Base-by-base conservation (phyloP, 805 yeast genomes). In the Sugiyamaella floridensis region DNA sequence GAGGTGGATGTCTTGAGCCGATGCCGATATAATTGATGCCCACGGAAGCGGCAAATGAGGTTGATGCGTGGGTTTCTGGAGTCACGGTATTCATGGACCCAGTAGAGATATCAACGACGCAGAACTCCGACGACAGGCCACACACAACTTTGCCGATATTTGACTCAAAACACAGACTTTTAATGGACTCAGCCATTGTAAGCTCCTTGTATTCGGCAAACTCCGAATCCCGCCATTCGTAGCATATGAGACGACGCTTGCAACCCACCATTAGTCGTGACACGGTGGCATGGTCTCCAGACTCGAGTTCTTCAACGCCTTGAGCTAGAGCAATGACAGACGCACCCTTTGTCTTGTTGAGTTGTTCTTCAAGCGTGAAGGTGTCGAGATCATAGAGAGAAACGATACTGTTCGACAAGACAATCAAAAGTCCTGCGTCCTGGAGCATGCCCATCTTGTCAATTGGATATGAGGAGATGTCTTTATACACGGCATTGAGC, bases 301-400 rank as follows among this genome's bases (percentile, higher is more conserved):
- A 16, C 18, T 45, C 48, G 7, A 45, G 47, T 14, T 53, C 57
- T 10, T 40, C 46, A 10, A 56, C 55, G 3, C 59, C 61, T 19
- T 58, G 61, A 11, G 46, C 49, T 0, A 51, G 34, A 2, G 63
- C 61, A 48, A 67, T 65, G 15, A 62, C 48, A 16, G 67, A 61
- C 1, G 69, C 65, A 47, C 71, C 71, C 41, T 67, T 67, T 12
- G 70, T 65, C 43, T 70, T 66, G 22, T 61, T 62, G 41, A 73
- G 62, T 0, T 58, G 58, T 45, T 70, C 70, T 34, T 67, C 61
- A 16, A 62, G 53, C n/a, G 57, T 54, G 29, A 63, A 65, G 4
- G 68, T 61, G 18, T 64, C 66, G 43, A 65, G 49, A 46, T 64
- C 69, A 53, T 60, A 66, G 11, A 73, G 60, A 41, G 64, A 55